These are phyloP conservation scores for Tolypocladium cylindrosporum DNA, from an alignment of 2,329 filamentous ascomycete genomes.

Conservation along the genomic window DNA sequence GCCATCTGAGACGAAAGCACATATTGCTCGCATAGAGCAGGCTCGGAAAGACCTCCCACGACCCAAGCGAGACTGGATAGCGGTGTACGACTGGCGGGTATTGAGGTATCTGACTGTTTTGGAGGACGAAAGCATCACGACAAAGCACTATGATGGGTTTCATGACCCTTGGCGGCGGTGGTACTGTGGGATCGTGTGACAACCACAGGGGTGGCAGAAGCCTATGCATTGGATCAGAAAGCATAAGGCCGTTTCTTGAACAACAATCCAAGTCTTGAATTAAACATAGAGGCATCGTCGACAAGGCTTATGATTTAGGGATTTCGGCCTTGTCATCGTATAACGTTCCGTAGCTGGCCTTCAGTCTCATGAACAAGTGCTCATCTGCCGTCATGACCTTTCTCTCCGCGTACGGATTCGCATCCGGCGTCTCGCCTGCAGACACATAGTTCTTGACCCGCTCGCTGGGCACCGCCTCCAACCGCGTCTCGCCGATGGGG, in stretches of 20 bases:
- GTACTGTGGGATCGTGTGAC: constrained; percentile 31
- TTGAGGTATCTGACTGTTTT: constrained; percentile 28
- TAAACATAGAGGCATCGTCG: not conserved
- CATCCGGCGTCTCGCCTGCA: constrained; percentile 16
- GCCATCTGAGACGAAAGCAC: constrained; percentile 16
- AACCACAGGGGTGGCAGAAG: not conserved
- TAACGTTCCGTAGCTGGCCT: constrained; percentile 46
- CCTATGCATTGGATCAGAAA: not conserved
- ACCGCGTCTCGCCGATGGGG: constrained; percentile 40
- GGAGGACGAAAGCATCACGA: constrained; percentile 22
- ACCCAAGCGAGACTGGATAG: constrained; percentile 25
- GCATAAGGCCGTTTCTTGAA: not conserved
- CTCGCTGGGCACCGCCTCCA: constrained; percentile 52
- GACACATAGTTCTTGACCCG: constrained; percentile 35
- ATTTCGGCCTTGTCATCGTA: constrained; percentile 28
- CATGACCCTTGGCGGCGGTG: constrained; percentile 33
- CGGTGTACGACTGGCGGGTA: constrained; percentile 37
- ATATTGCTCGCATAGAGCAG: constrained; percentile 23
- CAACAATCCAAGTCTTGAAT: no score
- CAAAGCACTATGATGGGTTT: constrained; percentile 23
- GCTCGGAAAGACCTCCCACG: constrained; percentile 14
- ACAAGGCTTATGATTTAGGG: not conserved
- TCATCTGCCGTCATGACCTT: constrained; percentile 54
- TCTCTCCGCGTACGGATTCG: constrained; percentile 39
- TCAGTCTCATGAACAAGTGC: constrained; percentile 51